phyloP scores from a whole-genome alignment of 495 filamentous ascomycete species.

The Trichoderma erinaceum region DNA sequence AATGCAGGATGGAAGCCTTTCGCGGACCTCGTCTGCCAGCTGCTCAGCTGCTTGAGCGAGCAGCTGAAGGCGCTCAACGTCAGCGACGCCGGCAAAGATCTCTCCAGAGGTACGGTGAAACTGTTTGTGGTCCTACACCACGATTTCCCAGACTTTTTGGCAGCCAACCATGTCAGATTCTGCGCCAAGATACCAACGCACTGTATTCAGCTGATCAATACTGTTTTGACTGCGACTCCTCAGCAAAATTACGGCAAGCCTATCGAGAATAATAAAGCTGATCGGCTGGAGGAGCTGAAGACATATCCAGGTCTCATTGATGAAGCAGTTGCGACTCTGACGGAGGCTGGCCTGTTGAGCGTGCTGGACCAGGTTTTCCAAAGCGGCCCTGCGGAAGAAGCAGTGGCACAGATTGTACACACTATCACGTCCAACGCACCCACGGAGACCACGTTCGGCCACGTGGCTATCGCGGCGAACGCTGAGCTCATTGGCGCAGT shows the following conservation, averaged over 20 bases:
- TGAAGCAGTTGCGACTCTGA: slow-evolving; percentile 51
- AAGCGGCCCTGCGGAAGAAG: slow-evolving; percentile 55
- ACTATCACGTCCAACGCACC: slow-evolving; percentile 51
- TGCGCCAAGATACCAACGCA: slow-evolving; percentile 80
- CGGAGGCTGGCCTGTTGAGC: slow-evolving; percentile 57
- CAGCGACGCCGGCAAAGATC: slow-evolving; percentile 64
- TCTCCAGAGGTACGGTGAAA: slow-evolving; percentile 79
- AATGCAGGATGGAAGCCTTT: slow-evolving; percentile 69
- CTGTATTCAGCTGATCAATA: slow-evolving; percentile 81
- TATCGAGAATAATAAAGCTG: slow-evolving; percentile 55
- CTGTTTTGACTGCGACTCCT: slow-evolving; percentile 80
- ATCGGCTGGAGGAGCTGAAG: slow-evolving; percentile 70
- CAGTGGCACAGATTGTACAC: slow-evolving; percentile 63
- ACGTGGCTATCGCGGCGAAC: slow-evolving; percentile 60
- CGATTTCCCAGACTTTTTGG: slow-evolving; percentile 89
- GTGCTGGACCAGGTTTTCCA: slow-evolving; percentile 61
- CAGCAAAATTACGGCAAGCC: slow-evolving; percentile 6
- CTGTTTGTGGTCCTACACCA: slow-evolving; percentile 82
- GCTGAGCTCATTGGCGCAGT: slow-evolving; percentile 69
- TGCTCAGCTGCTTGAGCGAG: slow-evolving; percentile 70
- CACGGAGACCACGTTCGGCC: slow-evolving; percentile 55
- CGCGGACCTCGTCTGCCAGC: slow-evolving; percentile 65
- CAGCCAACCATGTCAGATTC: slow-evolving; percentile 77
- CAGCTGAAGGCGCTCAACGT: slow-evolving; percentile 69
- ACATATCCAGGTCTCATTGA: slow-evolving; percentile 55